Conservation (phyloP, 352 stramenopile genomes). For the Phytophthora agathidicida region DNA sequence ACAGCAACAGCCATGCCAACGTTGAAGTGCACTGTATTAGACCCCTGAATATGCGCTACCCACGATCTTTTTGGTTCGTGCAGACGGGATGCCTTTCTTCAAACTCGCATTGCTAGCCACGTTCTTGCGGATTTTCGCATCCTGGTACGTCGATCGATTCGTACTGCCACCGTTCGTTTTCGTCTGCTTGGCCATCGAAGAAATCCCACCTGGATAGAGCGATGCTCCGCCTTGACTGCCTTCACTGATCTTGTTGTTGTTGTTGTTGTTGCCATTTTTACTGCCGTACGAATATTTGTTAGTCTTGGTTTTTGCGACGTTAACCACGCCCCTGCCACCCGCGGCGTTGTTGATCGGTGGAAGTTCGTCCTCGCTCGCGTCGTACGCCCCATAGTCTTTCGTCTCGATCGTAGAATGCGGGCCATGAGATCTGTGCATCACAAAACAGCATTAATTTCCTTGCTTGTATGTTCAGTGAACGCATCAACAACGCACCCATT, state of each 20-base stretch:
- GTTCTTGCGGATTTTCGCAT: conserved; percentile 42
- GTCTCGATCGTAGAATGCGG: conserved; percentile 23
- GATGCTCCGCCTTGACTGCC: conserved; percentile 18
- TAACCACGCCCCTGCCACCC: conserved; percentile 6
- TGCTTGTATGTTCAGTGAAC: background rate
- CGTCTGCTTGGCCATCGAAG: conserved; percentile 28
- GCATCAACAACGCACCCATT: conserved; percentile 31
- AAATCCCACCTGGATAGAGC: conserved; percentile 22
- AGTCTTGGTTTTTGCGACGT: conserved; percentile 26
- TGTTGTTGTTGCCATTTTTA: conserved; percentile 36
- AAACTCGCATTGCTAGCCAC: conserved; percentile 16
- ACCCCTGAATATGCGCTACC: conserved; percentile 28
- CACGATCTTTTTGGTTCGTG: conserved; percentile 30
- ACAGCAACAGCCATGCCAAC: conserved; percentile 16
- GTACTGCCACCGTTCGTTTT: conserved; percentile 42
- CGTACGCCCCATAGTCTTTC: conserved; percentile 30
- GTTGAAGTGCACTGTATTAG: conserved; percentile 35
- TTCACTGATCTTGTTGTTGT: conserved; percentile 36
- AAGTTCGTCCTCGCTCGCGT: conserved; percentile 52
- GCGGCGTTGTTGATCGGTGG: conserved; percentile 50
- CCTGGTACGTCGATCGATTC: conserved; percentile 41
- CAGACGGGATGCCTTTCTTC: conserved; percentile 35
- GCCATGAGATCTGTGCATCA: conserved; percentile 22
- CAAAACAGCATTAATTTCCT: background rate
- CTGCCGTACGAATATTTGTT: conserved; percentile 36